These are phyloP conservation scores for Penicillium longicatenatum DNA, from an alignment of 495 filamentous ascomycete species.

Conservation along the genomic window DNA sequence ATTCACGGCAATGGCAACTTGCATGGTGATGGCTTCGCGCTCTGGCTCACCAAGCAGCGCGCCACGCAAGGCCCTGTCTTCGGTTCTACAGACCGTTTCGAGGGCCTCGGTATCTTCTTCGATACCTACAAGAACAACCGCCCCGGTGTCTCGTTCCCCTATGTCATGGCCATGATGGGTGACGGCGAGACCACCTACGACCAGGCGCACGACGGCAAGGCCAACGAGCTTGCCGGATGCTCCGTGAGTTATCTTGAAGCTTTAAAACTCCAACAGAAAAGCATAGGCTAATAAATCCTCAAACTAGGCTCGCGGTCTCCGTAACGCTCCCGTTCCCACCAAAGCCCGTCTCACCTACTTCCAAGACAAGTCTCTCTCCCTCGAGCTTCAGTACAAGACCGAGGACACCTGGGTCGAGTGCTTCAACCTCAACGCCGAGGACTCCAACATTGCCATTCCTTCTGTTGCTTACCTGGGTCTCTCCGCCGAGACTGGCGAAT, in stretches of 20 bases:
- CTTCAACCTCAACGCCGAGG: conserved; percentile 67
- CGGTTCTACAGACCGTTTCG: conserved; percentile 83
- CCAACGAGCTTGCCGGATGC: conserved; percentile 89
- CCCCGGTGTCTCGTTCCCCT: conserved; percentile 92
- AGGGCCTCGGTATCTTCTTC: conserved; percentile 95
- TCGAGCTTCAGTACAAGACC: conserved; percentile 91
- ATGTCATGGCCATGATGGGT: conserved; percentile 97
- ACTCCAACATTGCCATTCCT: conserved; percentile 76
- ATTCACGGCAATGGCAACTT: conserved; percentile 81
- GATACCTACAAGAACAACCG: conserved; percentile 99
- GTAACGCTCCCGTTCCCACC: conserved; percentile 74
- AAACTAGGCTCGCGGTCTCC: conserved; percentile 76
- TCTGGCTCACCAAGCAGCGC: conserved; percentile 97
- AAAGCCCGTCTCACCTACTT: conserved; percentile 92
- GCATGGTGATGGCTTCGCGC: conserved; percentile 95
- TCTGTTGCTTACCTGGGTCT: conserved; percentile 94
- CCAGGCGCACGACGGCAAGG: conserved; percentile 93
- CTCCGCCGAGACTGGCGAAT: conserved; percentile 92
- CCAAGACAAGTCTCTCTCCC: conserved; percentile 87
- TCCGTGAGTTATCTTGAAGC: conserved; percentile 55
- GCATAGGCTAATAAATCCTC: conserved; percentile 3
- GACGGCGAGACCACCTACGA: conserved; percentile 90
- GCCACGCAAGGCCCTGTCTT: conserved; percentile 83
- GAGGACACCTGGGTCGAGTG: conserved; percentile 88
- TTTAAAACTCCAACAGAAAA: neutral